Evolutionary conservation across 2,329 filamentous ascomycete species (phyloP).

Genomic region (Neofusicoccum parvum): DNA sequence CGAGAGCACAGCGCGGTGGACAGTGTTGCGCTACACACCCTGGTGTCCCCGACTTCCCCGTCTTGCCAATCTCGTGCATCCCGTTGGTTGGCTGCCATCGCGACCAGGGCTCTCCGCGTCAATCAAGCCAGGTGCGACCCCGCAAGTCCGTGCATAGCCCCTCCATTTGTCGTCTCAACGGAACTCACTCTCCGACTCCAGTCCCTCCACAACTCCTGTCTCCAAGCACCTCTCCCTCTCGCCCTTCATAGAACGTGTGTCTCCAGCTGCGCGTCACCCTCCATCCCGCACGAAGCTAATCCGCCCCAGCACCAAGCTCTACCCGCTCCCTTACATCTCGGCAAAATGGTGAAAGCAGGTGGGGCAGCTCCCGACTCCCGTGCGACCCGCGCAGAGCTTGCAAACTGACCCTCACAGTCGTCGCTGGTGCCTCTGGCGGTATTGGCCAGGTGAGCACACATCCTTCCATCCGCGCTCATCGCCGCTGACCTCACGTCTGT

Average conservation of each 20-base stretch:
- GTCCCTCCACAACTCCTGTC: background rate
- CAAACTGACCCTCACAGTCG: slow-evolving; percentile 49
- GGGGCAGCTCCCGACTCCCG: slow-evolving; percentile 15
- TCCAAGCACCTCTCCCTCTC: background rate
- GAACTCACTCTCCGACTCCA: slow-evolving; percentile 16
- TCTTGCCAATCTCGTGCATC: slow-evolving; percentile 12
- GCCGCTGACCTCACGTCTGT: slow-evolving; percentile 11
- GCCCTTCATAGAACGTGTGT: background rate
- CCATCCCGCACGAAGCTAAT: background rate
- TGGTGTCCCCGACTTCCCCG: background rate
- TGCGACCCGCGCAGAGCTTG: slow-evolving; percentile 8
- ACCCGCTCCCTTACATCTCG: slow-evolving; percentile 26
- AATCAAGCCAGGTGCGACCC: background rate
- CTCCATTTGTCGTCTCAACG: slow-evolving; percentile 11
- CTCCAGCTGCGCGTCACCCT: background rate
- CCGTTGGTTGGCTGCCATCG: slow-evolving; percentile 8
- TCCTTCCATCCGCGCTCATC: background rate
- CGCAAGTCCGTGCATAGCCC: slow-evolving; percentile 6
- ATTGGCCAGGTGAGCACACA: slow-evolving; percentile 81
- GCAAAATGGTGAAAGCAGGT: slow-evolving; percentile 45
- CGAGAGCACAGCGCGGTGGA: background rate
- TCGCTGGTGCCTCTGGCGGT: slow-evolving; percentile 95
- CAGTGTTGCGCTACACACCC: background rate
- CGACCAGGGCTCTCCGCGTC: slow-evolving; percentile 13
- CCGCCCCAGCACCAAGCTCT: slow-evolving; percentile 27